Evolutionary conservation across 176 grass and related monocot species (phyloP).

Genomic region (Aechmea fasciata): DNA sequence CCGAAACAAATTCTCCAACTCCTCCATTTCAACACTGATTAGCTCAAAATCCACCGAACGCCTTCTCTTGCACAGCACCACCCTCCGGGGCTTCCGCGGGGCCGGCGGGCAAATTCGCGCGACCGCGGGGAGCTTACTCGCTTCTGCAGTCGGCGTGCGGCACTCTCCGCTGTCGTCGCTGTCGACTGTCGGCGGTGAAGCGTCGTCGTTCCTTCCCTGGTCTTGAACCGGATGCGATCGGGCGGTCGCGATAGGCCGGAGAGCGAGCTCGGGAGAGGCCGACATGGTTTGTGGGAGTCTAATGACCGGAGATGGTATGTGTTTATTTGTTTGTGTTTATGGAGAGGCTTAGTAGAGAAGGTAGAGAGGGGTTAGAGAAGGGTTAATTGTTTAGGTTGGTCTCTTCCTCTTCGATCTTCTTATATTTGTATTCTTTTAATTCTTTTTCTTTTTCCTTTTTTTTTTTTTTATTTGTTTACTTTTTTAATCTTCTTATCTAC

Average conservation of each 20-base stretch:
- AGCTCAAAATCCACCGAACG: slow-evolving; percentile 2
- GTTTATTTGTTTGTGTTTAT: not conserved
- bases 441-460: too few species aligned
- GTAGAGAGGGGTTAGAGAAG: not conserved
- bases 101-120: slow-evolving; percentile 19
- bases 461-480: not conserved
- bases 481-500: not conserved
- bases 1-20: slow-evolving; percentile 23
- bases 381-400: not conserved
- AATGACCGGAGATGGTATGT: not conserved
- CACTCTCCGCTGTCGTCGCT: not conserved
- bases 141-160: slow-evolving; percentile 19
- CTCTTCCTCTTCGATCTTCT: not conserved
- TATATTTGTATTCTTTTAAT: too few species aligned
- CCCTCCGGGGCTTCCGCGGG: slow-evolving; percentile 25
- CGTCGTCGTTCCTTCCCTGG: not conserved
- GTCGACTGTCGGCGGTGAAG: not conserved
- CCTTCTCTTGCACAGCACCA: not conserved
- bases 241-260: slow-evolving; percentile 6
- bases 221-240: not conserved
- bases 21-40: slow-evolving; percentile 7
- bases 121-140: slow-evolving; percentile 9
- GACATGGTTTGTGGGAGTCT: not conserved
- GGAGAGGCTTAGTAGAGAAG: slow-evolving; percentile 5
- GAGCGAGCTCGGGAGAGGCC: slow-evolving; percentile 3